Evolutionary conservation across 179 eudicot genomes (phyloP).

Genomic region (Amaranthus tricolor): DNA sequence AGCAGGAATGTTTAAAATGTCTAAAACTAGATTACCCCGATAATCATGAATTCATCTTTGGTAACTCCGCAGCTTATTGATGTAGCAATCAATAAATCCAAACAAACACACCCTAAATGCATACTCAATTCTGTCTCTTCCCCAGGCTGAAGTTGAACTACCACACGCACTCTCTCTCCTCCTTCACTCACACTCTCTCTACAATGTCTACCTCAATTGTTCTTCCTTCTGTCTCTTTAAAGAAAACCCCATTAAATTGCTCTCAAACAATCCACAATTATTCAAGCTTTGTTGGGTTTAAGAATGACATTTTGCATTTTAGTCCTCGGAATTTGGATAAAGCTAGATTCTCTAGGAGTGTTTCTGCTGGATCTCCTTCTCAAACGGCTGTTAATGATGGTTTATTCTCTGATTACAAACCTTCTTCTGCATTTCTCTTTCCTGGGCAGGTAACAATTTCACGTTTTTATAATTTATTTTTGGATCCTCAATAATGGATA

Average conservation of each 20-base stretch:
- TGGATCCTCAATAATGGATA: neutral
- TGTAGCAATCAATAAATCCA: neutral
- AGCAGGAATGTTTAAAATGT: too few species aligned
- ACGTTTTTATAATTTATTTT: neutral
- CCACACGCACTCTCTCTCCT: conserved; percentile 14
- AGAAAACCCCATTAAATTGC: conserved; percentile 24
- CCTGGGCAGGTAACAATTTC: conserved; percentile 70
- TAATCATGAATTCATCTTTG: neutral
- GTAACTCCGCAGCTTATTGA: conserved; percentile 24
- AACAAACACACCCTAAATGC: conserved; percentile 14
- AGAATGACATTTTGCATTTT: conserved; percentile 34
- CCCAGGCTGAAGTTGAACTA: neutral
- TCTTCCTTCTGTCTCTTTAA: conserved; percentile 41
- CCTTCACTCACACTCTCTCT: conserved; percentile 19
- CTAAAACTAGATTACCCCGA: too few species aligned
- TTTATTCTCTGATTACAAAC: conserved; percentile 66
- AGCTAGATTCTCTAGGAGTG: conserved; percentile 65
- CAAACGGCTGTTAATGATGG: conserved; percentile 45
- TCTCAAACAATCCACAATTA: conserved; percentile 30
- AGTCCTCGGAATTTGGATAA: conserved; percentile 31
- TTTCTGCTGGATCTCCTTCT: conserved; percentile 52
- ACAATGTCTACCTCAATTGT: conserved; percentile 42
- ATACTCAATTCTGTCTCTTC: conserved; percentile 2
- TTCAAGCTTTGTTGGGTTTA: conserved; percentile 37
- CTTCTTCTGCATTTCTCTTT: conserved; percentile 66